Evolutionary conservation across 768 basidiomycete genomes (phyloP).

Genomic region (Asterophora parasitica): DNA sequence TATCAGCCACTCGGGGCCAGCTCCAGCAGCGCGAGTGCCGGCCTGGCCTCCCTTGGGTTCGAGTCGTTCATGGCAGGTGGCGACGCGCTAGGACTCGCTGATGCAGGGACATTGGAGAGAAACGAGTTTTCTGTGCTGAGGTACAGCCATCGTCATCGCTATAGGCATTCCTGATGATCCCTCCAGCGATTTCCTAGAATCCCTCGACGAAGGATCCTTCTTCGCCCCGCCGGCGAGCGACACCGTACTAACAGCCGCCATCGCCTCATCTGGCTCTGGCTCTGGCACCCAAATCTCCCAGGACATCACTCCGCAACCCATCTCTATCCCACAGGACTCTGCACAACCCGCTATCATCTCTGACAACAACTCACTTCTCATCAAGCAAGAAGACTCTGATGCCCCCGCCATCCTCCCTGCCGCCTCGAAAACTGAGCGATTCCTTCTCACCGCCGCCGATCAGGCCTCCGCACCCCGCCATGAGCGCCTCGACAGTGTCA

Average conservation of each 20-base stretch:
- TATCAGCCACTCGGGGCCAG: conserved; percentile 64
- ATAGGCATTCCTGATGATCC: neutral
- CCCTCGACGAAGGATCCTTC: conserved; percentile 79
- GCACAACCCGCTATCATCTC: neutral
- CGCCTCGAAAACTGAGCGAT: conserved; percentile 79
- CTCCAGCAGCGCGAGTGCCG: too few relatives aligned
- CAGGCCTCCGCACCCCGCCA: conserved; percentile 88
- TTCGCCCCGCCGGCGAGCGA: conserved; percentile 56
- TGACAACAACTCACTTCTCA: too few relatives aligned
- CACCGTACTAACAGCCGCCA: too few relatives aligned
- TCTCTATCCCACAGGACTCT: neutral
- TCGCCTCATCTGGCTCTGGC: too few relatives aligned
- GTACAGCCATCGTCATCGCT: conserved; percentile 27
- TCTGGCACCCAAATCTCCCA: conserved; percentile 26
- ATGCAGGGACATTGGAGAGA: too few relatives aligned
- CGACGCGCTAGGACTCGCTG: too few relatives aligned
- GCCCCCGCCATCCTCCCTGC: conserved; percentile 58
- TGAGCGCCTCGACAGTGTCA: conserved; percentile 86
- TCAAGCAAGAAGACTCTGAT: conserved; percentile 27
- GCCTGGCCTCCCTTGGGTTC: too few relatives aligned
- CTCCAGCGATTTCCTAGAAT: conserved; percentile 79
- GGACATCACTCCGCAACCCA: conserved; percentile 39
- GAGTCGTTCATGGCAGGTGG: too few relatives aligned
- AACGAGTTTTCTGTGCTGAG: conserved; percentile 82
- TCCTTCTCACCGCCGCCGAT: conserved; percentile 91